Base-by-base conservation (phyloP, 768 basidiomycete genomes). In the Peribolospora baueri region DNA sequence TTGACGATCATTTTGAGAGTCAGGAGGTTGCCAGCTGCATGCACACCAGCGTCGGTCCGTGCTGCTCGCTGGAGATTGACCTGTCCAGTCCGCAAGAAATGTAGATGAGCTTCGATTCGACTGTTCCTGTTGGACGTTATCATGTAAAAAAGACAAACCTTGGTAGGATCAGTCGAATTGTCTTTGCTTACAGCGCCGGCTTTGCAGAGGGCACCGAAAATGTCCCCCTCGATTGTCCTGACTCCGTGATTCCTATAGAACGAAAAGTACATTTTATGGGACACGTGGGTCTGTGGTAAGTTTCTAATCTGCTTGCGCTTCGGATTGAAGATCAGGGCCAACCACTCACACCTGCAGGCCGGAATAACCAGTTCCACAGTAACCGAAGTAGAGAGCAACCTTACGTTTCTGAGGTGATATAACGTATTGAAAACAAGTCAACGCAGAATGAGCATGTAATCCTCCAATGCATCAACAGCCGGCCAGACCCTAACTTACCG, bases 1-100 rank as follows among this genome's bases (percentile, higher is more conserved):
- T 71, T 13, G 36, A 63, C 58, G 50, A 65, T 65, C 39, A 65
- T 48, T 53, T 65, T 65, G 56, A 63, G 57, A 37, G 84, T 82
- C 3, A 97, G 82, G 39, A 90, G 70, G 65, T 98, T 98, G 7
- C 90, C 84, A 36, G 88, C 88, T 9, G 93, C 93, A 65, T 93
- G 90, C 5, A 98, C 93, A 37, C 93, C 93, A 2, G 90, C 84
- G 66, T 98, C 93, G 1, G 93, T 98, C 7, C 93, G 74, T 14
- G 93, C 93, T 6, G 91, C 86, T 40, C 93, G 77, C 25, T 76
- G 79, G 9, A 97, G 75, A 50, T 72, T 75, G 52, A 91, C 84
- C 84, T 90, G 62, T 46, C 37, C 10, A 45, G n/a, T 13, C 9
- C 38, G 36, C 14, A 38, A 36, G 41, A 8, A 7, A 54, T 37